phyloP scores from a whole-genome alignment of 768 basidiomycete species.

The Agrocybe praecox region DNA sequence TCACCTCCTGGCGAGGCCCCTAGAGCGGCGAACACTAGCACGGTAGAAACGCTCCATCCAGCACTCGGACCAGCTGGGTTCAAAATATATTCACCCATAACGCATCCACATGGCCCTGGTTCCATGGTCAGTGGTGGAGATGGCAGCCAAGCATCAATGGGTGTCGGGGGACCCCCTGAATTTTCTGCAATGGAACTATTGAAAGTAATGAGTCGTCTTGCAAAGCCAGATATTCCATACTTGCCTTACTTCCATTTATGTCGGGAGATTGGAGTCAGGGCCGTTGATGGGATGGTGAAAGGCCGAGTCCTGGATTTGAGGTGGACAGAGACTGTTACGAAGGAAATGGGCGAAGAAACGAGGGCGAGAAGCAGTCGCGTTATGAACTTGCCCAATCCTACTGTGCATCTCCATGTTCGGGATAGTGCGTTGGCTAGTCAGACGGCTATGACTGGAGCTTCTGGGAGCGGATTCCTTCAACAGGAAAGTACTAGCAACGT shows the following conservation, averaged over 20 bases:
- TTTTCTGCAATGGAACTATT: conserved; percentile 82
- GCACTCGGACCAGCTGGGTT: conserved; percentile 64
- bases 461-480: conserved; percentile 3
- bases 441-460: background rate
- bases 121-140: conserved; percentile 40
- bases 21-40: conserved; percentile 36
- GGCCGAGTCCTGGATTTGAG: conserved; percentile 74
- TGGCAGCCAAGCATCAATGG: conserved; percentile 28
- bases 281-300: conserved; percentile 85
- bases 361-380: conserved; percentile 15
- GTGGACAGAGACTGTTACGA: conserved; percentile 74
- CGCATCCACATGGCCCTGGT: conserved; percentile 24
- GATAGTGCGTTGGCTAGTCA: conserved; percentile 13
- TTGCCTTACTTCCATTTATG: conserved; percentile 83
- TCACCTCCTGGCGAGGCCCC: conserved; percentile 24
- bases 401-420: conserved; percentile 4
- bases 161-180: conserved; percentile 35
- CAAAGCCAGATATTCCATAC: conserved; percentile 61
- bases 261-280: conserved; percentile 79
- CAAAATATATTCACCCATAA: conserved; percentile 55
- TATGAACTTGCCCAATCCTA: background rate
- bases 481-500: background rate
- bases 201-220: conserved; percentile 79
- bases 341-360: conserved; percentile 41
- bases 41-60: conserved; percentile 56